Percentiles rank a stretch among this genome's conserved stretches.
phyloP scores from a whole-genome alignment of 495 filamentous ascomycete genomes.

The Cetradonia linearis region DNA sequence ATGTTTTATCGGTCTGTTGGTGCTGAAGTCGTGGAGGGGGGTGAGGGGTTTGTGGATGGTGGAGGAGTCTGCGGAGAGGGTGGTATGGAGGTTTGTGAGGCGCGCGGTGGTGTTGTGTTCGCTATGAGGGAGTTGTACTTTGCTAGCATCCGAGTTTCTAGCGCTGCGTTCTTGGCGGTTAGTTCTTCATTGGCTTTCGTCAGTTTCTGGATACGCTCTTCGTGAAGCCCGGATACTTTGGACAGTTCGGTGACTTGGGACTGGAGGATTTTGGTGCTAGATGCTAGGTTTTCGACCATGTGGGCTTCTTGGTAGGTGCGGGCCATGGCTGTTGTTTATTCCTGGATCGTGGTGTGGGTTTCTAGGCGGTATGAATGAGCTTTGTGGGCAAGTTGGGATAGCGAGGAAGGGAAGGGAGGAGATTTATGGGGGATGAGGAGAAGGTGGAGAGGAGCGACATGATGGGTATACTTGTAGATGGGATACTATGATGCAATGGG shows the following conservation, averaged over 20 bases:
- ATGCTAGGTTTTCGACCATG: conserved; percentile 17
- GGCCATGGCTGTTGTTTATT: conserved; percentile 11
- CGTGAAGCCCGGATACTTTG: conserved; percentile 16
- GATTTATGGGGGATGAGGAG: not conserved
- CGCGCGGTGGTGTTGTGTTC: conserved; percentile 24
- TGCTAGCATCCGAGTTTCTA: conserved; percentile 21
- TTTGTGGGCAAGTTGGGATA: too few relatives aligned
- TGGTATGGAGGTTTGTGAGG: conserved; percentile 17
- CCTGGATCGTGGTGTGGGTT: not conserved
- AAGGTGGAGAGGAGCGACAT: not conserved
- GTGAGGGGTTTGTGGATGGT: conserved; percentile 15
- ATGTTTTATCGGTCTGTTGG: conserved; percentile 17
- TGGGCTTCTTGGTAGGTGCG: conserved; percentile 23
- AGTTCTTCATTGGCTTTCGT: conserved; percentile 11
- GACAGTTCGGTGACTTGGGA: conserved; percentile 11
- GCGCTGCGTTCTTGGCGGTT: conserved; percentile 12
- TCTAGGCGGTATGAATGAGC: not conserved
- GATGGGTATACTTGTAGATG: not conserved
- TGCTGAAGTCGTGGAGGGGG: conserved; percentile 21
- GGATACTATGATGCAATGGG: conserved; percentile 2
- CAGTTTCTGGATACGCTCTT: conserved; percentile 20
- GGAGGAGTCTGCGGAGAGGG: conserved; percentile 11
- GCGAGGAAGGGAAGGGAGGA: not conserved
- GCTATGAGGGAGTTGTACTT: conserved; percentile 12
- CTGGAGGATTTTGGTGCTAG: conserved; percentile 15